phyloP scores from a whole-genome alignment of 768 basidiomycete species.

The Exidia glandulosa region DNA sequence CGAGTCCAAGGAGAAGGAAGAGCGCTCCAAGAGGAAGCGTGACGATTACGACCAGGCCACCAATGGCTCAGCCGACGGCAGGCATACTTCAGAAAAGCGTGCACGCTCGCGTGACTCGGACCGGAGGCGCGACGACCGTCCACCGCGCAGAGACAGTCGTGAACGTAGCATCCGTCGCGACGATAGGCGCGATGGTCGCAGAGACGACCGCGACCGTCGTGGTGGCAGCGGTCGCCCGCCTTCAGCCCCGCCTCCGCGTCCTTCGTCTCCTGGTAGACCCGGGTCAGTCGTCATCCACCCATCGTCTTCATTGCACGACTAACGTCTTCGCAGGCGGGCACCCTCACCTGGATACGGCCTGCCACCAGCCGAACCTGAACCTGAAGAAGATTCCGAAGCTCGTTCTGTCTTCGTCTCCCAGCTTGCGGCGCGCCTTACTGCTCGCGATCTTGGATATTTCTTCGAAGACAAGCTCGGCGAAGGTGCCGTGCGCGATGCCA shows the following conservation, averaged over 20 bases:
- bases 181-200: conserved; percentile 1
- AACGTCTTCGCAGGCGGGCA: no score
- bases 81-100: conserved; percentile 1
- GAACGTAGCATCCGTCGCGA: conserved; percentile 1
- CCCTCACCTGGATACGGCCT: no score
- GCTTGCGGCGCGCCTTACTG: conserved; percentile 91
- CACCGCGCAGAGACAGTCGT: conserved; percentile 7
- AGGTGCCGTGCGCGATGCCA: conserved; percentile 86
- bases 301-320: no score
- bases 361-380: conserved; percentile 49
- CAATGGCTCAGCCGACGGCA: conserved; percentile 2
- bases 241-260: conserved; percentile 28
- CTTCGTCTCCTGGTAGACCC: conserved; percentile 7
- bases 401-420: conserved; percentile 98
- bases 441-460: conserved; percentile 95
- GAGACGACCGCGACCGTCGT: conserved; percentile 17
- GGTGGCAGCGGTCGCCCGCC: conserved; percentile 27
- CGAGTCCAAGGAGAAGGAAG: conserved; percentile 36
- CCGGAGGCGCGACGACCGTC: conserved; percentile 2
- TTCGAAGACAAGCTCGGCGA: conserved; percentile 96
- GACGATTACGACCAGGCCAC: conserved; percentile 36
- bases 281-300: no score
- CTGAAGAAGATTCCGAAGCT: conserved; percentile 94
- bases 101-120: conserved; percentile 3
- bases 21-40: conserved; percentile 56